A percentile compares a stretch with the other conserved stretches of the same genome.
phyloP scores from a whole-genome alignment of 305 asterid species.

The Rubia tinctorum region DNA sequence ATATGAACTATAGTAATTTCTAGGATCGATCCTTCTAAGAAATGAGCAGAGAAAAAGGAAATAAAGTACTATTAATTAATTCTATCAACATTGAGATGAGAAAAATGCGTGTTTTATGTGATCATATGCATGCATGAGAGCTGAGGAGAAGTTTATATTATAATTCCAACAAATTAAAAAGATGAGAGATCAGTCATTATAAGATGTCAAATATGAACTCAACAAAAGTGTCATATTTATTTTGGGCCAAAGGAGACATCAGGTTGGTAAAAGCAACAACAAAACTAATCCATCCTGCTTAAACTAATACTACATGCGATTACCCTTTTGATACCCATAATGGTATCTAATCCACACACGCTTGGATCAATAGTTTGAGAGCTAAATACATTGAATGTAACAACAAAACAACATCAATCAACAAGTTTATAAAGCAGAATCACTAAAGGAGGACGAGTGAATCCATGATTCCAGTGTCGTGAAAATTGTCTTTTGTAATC shows the following conservation, averaged over 20 bases:
- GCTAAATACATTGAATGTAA: slow-evolving; percentile 3
- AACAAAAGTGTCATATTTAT: slow-evolving; percentile 12
- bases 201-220: slow-evolving; percentile 26
- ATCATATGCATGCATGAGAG: neutral
- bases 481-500: too few species aligned
- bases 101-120: neutral
- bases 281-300: neutral
- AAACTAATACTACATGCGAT: neutral
- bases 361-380: neutral
- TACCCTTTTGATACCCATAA: neutral
- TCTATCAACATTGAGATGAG: neutral
- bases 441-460: too few species aligned
- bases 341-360: neutral
- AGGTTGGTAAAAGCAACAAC: slow-evolving; percentile 24
- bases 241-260: slow-evolving; percentile 19
- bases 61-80: too few species aligned
- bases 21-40: too few species aligned
- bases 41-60: too few species aligned
- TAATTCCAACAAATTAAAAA: neutral
- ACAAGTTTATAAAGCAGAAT: neutral
- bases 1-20: too few species aligned
- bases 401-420: neutral
- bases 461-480: too few species aligned
- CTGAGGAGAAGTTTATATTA: neutral
- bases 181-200: neutral